Conservation (phyloP, 140 eudicot species). For the Flaveria floridana region DNA sequence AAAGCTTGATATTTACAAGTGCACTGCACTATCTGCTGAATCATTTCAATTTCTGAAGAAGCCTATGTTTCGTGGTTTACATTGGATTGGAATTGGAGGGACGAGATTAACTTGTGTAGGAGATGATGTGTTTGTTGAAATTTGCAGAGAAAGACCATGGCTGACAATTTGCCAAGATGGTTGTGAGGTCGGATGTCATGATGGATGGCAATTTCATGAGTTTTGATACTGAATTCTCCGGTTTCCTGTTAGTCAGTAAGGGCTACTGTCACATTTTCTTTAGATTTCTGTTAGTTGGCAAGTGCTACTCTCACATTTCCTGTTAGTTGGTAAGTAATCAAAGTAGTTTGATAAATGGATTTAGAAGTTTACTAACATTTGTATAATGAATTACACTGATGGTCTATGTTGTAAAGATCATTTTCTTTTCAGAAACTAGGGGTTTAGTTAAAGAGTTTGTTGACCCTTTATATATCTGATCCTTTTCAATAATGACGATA, state of each 20-base stretch:
- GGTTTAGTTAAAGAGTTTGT: not conserved
- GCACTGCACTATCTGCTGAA: conserved; percentile 37
- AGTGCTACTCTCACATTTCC: not conserved
- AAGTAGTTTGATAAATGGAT: not conserved
- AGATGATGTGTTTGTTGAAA: conserved; percentile 23
- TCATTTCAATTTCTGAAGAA: conserved; percentile 31
- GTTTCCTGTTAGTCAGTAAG: not conserved
- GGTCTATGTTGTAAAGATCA: not conserved
- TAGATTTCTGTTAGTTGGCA: not conserved
- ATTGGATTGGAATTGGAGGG: conserved; percentile 65
- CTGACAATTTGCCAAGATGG: conserved; percentile 52
- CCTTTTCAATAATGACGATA: not conserved
- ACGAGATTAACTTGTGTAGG: conserved; percentile 35
- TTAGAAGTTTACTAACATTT: not conserved
- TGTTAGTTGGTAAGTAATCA: not conserved
- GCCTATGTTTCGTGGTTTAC: conserved; percentile 53
- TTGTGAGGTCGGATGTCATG: conserved; percentile 75
- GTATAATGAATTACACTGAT: not conserved
- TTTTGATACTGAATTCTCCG: conserved; percentile 7
- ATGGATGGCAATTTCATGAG: conserved; percentile 66
- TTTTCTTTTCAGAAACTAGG: not conserved
- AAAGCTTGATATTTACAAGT: conserved; percentile 51
- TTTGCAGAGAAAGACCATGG: conserved; percentile 45
- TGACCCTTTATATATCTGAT: not conserved
- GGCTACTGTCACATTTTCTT: not conserved